These are phyloP conservation scores for Penicillium glabrum DNA, from an alignment of 2,329 filamentous ascomycete genomes.

Conservation along the genomic window DNA sequence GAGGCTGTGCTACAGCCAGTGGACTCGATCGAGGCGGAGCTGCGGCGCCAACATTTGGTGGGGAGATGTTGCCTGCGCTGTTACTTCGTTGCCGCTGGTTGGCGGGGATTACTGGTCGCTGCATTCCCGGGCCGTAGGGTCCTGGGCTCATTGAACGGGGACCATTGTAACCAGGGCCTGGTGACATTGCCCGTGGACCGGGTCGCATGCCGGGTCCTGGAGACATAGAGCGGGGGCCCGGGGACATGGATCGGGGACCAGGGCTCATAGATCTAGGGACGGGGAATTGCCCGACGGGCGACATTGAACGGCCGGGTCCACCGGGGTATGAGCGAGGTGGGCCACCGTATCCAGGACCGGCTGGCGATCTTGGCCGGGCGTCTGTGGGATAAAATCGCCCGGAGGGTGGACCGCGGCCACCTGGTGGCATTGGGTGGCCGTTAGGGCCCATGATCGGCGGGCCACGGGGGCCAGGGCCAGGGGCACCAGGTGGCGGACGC, in stretches of 20 bases:
- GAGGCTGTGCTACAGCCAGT: slow-evolving; percentile 19
- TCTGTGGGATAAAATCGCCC: slow-evolving; percentile 37
- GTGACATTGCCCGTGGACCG: slow-evolving; percentile 27
- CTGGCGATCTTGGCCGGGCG: slow-evolving; percentile 48
- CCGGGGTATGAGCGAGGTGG: slow-evolving; percentile 27
- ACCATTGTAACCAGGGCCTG: slow-evolving; percentile 34
- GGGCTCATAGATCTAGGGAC: slow-evolving; percentile 39
- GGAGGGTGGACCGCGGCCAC: slow-evolving; percentile 27
- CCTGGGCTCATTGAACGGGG: slow-evolving; percentile 42
- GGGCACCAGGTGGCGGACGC: slow-evolving; percentile 36
- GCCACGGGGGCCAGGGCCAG: slow-evolving; percentile 32
- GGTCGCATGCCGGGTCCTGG: slow-evolving; percentile 37
- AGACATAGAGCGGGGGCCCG: slow-evolving; percentile 5
- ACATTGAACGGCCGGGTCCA: slow-evolving; percentile 24
- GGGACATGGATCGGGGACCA: slow-evolving; percentile 28
- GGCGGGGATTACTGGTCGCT: slow-evolving; percentile 40
- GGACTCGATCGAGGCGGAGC: slow-evolving; percentile 28
- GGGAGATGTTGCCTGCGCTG: slow-evolving; percentile 38
- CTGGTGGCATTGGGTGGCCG: slow-evolving; percentile 22
- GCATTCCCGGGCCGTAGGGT: slow-evolving; percentile 43
- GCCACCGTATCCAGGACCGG: slow-evolving; percentile 29
- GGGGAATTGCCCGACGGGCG: slow-evolving; percentile 33
- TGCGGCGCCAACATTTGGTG: slow-evolving; percentile 17
- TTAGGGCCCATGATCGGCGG: slow-evolving; percentile 37
- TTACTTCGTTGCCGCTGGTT: slow-evolving; percentile 45